phyloP scores from a whole-genome alignment of 179 eudicot species.

The Silene coronaria region DNA sequence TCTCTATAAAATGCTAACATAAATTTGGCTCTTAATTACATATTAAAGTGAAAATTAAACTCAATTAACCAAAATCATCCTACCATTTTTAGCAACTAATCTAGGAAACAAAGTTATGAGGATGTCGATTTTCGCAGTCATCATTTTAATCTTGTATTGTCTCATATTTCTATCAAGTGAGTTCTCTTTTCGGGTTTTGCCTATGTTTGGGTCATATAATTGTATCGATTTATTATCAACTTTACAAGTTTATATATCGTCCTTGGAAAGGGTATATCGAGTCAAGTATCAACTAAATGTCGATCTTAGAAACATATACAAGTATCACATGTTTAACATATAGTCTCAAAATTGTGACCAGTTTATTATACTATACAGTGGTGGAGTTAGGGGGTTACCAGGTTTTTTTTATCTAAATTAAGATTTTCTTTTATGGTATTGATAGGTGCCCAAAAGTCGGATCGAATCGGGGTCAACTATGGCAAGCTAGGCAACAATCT shows the following conservation, averaged over 20 bases:
- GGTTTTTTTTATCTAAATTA: not conserved
- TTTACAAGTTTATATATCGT: too few relatives aligned
- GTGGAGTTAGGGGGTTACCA: too few relatives aligned
- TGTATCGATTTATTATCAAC: not conserved
- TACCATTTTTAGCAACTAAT: not conserved
- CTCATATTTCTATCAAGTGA: constrained; percentile 22
- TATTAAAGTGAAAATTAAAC: not conserved
- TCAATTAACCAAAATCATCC: not conserved
- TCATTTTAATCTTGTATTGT: constrained; percentile 15
- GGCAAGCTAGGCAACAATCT: constrained; percentile 59
- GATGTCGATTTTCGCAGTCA: constrained; percentile 15
- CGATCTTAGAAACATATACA: too few relatives aligned
- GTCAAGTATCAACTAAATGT: too few relatives aligned
- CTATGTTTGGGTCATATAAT: too few relatives aligned
- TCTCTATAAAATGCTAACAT: constrained; percentile 16
- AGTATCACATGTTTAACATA: too few relatives aligned
- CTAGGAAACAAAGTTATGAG: not conserved
- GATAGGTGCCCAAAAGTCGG: constrained; percentile 31
- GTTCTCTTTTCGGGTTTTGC: too few relatives aligned
- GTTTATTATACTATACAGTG: too few relatives aligned
- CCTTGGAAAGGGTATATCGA: too few relatives aligned
- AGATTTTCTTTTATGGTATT: not conserved
- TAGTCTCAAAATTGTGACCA: too few relatives aligned
- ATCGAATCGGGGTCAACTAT: constrained; percentile 58
- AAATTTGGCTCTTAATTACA: not conserved